Conservation (phyloP, 305 asterid genomes). For the Ruellia speciosa region DNA sequence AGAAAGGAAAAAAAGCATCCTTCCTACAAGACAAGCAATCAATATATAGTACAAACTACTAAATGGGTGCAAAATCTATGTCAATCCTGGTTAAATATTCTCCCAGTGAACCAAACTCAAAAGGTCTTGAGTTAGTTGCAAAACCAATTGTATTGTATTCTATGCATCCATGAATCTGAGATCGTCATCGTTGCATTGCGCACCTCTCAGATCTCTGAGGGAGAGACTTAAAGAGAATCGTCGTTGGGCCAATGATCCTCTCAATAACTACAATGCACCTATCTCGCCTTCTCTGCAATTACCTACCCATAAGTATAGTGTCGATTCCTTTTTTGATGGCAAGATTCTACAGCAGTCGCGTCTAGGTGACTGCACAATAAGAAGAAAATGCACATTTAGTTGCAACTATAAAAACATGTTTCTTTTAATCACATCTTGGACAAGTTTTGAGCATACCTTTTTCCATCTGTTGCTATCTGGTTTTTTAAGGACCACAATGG, state of each 20-base stretch:
- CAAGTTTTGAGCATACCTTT: constrained; percentile 42
- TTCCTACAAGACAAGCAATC: no score
- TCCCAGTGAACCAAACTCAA: no score
- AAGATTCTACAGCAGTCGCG: constrained; percentile 78
- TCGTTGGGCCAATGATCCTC: constrained; percentile 7
- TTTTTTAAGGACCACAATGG: constrained; percentile 60
- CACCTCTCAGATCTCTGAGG: background rate
- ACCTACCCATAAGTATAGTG: constrained; percentile 62
- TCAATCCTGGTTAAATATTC: no score
- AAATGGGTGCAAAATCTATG: no score
- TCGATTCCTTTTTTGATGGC: constrained; percentile 45
- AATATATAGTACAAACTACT: no score
- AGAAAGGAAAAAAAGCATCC: no score
- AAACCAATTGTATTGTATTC: no score
- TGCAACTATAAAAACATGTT: background rate
- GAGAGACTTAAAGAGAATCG: background rate
- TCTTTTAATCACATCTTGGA: background rate
- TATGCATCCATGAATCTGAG: no score
- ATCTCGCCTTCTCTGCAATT: constrained; percentile 65
- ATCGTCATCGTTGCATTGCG: no score
- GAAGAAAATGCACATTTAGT: background rate
- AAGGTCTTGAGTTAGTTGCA: no score
- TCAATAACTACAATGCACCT: constrained; percentile 32
- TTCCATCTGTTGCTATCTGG: constrained; percentile 62
- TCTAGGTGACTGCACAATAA: constrained; percentile 63